Percentiles rank a stretch among this genome's conserved stretches.
These are phyloP conservation scores for Ascochyta lentis DNA, from an alignment of 2,329 filamentous ascomycete species.

Conservation along the genomic window DNA sequence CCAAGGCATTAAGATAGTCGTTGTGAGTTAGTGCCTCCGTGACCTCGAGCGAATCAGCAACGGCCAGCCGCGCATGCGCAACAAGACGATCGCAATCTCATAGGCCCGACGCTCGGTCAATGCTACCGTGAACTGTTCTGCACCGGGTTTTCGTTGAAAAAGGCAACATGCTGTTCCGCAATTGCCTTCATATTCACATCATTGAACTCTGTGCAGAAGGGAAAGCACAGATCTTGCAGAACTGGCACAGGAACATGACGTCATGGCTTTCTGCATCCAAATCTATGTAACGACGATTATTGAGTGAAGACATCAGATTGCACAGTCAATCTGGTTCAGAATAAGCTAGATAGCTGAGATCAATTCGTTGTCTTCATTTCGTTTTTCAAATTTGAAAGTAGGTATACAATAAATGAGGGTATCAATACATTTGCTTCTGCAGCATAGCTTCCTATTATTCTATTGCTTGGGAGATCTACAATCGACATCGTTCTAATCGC, in stretches of 20 bases:
- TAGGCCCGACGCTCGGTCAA: slow-evolving; percentile 1
- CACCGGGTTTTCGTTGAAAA: not conserved
- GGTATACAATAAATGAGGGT: not conserved
- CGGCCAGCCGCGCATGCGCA: slow-evolving; percentile 4
- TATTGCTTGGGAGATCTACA: not conserved
- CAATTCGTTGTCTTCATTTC: too few species aligned
- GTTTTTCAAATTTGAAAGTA: too few species aligned
- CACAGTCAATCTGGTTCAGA: too few species aligned
- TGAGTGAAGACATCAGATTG: too few species aligned
- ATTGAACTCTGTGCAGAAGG: too few species aligned
- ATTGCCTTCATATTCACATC: too few species aligned
- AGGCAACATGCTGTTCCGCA: not conserved
- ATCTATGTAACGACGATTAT: not conserved
- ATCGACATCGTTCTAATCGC: not conserved
- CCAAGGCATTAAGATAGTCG: slow-evolving; percentile 4
- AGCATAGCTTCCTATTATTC: not conserved
- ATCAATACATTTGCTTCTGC: slow-evolving; percentile 1
- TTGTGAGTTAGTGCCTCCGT: slow-evolving; percentile 9
- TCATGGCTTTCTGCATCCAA: too few species aligned
- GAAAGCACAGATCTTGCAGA: too few species aligned
- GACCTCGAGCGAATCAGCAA: slow-evolving; percentile 3
- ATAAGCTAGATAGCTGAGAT: too few species aligned
- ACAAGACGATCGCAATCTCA: not conserved
- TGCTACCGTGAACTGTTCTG: not conserved
- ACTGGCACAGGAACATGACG: too few species aligned